Evolutionary conservation across 441 rosid genomes (phyloP).

Genomic region (Brassica hybrid): DNA sequence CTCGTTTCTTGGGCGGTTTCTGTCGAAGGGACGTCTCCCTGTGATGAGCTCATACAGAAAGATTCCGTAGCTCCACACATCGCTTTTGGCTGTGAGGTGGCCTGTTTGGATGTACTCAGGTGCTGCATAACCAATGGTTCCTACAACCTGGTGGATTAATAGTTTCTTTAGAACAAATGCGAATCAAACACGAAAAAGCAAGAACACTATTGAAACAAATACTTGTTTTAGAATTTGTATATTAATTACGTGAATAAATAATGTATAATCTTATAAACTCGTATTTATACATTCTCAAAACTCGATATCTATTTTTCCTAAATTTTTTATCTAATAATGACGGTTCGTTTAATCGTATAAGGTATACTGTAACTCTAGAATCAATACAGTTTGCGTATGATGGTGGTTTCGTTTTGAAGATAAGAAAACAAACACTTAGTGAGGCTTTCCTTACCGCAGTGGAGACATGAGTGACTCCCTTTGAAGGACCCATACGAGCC

Average conservation of each 20-base stretch:
- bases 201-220: no score
- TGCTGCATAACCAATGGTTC: conserved; percentile 79
- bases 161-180: background rate
- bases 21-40: conserved; percentile 64
- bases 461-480: conserved; percentile 72
- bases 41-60: conserved; percentile 74
- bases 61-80: conserved; percentile 75
- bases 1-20: conserved; percentile 64
- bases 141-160: conserved; percentile 53
- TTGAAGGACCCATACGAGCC: conserved; percentile 71
- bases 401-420: background rate
- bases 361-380: no score
- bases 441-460: conserved; percentile 56
- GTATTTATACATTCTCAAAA: no score
- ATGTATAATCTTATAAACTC: no score
- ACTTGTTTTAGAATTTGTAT: no score
- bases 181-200: no score
- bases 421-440: background rate
- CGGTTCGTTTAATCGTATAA: no score
- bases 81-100: conserved; percentile 66
- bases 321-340: no score
- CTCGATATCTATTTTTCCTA: no score
- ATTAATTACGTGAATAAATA: no score
- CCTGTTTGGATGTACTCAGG: conserved; percentile 76
- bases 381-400: background rate